These are phyloP conservation scores for Choiromyces venosus DNA, from an alignment of 495 filamentous ascomycete genomes.

Conservation along the genomic window DNA sequence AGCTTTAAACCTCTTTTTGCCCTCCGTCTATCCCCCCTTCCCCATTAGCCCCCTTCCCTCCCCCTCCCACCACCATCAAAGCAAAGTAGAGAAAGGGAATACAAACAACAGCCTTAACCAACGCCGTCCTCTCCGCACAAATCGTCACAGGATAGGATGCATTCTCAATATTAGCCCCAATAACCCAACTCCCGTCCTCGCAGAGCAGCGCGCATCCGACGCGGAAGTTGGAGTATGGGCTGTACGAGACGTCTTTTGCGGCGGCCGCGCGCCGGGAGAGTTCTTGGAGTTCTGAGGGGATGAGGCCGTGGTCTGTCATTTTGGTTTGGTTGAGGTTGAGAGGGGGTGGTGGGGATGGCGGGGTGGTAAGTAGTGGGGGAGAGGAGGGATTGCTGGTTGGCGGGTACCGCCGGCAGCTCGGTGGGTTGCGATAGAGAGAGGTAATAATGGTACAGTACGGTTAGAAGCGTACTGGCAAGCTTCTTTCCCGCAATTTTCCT, in stretches of 20 bases:
- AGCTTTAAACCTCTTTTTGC: constrained; percentile 67
- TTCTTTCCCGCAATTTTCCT: too few species aligned
- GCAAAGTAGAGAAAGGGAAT: constrained; percentile 11
- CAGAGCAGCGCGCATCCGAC: constrained; percentile 80
- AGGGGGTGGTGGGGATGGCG: not conserved
- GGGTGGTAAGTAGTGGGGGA: too few species aligned
- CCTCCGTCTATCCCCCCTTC: constrained; percentile 48
- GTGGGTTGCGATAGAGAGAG: too few species aligned
- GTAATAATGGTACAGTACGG: too few species aligned
- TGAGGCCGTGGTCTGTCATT: constrained; percentile 48
- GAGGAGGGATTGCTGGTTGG: too few species aligned
- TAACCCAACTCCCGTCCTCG: constrained; percentile 54
- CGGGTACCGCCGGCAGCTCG: too few species aligned
- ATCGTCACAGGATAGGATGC: constrained; percentile 85
- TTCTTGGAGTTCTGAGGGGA: constrained; percentile 54
- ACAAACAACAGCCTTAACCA: constrained; percentile 70
- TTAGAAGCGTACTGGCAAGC: too few species aligned
- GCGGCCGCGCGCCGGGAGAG: constrained; percentile 56
- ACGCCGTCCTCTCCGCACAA: constrained; percentile 85
- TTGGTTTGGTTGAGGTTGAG: constrained; percentile 6
- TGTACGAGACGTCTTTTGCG: constrained; percentile 72
- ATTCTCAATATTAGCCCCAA: constrained; percentile 91
- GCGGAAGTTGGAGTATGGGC: constrained; percentile 90
- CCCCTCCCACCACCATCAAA: not conserved
- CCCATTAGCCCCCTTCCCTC: constrained; percentile 1